These are phyloP conservation scores for Crithidia sp. DNA, from an alignment of 208 protist genomes.

Conservation along the genomic window DNA sequence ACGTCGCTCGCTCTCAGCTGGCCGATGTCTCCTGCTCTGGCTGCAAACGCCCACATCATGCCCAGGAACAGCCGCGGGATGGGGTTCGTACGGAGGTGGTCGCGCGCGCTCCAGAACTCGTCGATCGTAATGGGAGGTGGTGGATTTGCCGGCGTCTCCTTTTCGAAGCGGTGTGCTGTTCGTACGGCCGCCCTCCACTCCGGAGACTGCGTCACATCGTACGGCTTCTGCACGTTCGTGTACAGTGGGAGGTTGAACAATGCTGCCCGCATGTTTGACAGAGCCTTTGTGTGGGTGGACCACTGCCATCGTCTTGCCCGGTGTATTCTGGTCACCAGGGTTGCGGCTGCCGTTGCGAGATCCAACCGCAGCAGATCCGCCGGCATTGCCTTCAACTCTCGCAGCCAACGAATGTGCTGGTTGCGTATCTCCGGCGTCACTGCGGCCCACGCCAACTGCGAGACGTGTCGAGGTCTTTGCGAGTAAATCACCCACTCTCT, in stretches of 20 bases:
- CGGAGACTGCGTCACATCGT: neutral
- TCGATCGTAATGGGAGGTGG: neutral
- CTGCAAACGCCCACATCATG: neutral
- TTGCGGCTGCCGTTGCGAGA: neutral
- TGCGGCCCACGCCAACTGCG: neutral
- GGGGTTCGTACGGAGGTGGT: neutral
- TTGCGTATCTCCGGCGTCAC: neutral
- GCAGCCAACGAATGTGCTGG: neutral
- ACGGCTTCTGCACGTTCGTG: neutral
- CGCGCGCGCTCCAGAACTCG: neutral
- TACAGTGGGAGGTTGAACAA: neutral
- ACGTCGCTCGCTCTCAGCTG: neutral
- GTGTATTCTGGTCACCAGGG: neutral
- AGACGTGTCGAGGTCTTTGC: neutral
- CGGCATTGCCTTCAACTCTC: neutral
- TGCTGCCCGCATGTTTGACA: neutral
- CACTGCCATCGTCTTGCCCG: neutral
- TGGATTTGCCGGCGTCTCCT: neutral
- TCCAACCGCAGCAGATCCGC: neutral
- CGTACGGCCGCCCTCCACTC: neutral
- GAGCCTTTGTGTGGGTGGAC: neutral
- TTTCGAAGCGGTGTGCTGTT: neutral
- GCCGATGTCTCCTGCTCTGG: neutral
- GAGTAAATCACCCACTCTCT: neutral
- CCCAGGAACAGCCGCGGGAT: neutral